Base-by-base conservation (phyloP, 441 rosid genomes). In the Populus trichocarpa region DNA sequence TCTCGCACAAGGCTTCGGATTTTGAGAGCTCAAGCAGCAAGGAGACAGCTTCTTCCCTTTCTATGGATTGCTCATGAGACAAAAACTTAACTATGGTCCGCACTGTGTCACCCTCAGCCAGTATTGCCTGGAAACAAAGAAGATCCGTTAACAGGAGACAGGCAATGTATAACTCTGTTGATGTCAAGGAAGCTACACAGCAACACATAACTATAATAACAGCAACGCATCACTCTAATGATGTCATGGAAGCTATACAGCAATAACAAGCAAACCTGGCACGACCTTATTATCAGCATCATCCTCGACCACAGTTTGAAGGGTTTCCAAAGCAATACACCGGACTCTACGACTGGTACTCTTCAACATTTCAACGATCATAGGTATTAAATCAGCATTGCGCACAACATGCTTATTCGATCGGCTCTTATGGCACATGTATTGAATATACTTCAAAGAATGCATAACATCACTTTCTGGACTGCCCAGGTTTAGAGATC, bases 41-140 rank as follows among this genome's bases (percentile, higher is more conserved):
- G 23, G 96, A 87, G 82, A 96, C 97, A 76, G 99, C 99, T 83
- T 91, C 95, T 73, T 89, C 97, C 86, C 95, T 90, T 78, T 94
- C 99, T 77, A 87, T 91, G 67, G 97, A 96, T 73, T 83, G 94
- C 80, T 96, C 99, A 40, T 89, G 93, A 23, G 93, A 88, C 84
- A 96, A 86, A 83, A 96, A 90, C 86, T 96, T 96, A 79, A 96
- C 92, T 75, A 92, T 84, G 16, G 97, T 94, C 59, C 99, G 97
- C 80, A 96, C 98, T n/a, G 93, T 91, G 67, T 94, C 97, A 77
- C 99, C 99, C 85, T 90, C 95, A 40, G 87, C 95, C 82, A 96
- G 77, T 85, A 91, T 86, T 78, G 83, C 97, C 99, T 96, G 92
- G 84, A 80, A 73, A 75, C 20, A 72, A 79, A 57, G 67, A 81